Evolutionary conservation across 2,329 filamentous ascomycete genomes (phyloP), one percentile per base, ranked within the genome.

Genomic region (Epichloe aotearoae): DNA sequence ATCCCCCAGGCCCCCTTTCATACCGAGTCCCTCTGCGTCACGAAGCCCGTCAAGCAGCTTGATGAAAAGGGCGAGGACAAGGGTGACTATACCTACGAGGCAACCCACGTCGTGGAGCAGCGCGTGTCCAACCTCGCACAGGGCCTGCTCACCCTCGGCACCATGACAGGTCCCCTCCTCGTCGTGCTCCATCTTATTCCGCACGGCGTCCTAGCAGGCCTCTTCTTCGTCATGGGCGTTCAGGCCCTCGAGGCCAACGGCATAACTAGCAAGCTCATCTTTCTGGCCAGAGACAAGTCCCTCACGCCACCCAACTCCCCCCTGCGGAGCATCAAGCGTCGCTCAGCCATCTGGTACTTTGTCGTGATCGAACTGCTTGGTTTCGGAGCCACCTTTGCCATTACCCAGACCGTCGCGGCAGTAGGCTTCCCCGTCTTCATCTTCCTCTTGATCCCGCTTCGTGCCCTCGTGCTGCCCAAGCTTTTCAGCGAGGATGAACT

Each of bases 1-100:
- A 90, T 91, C 56, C 86, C 86, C 0, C 86, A 91, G 67, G 86
- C 86, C 0, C 86, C 86, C 1, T 90, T 90, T 64, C 86, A 91
- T 64, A 91, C 86, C 10, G 76, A 82, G 41, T 83, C 86, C 0
- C 80, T 91, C 39, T 90, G 86, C 64, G 84, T 89, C 44, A 87
- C 83, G 5, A 70, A 73, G 44, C 64, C 74, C 12, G 63, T 71
- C 23, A 72, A 76, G 50, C 71, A 77, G 26, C 62, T 66, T 10
- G 76, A 82, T 49, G 78, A 80, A 53, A 73, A 70, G 34, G 69
- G 69, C 53, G 66, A 70, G 44, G 70, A 73, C 55, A 83, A 83
- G 58, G 80, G 79, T 50, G 76, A 80, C 51, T 70, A 73, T 57
- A 64, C 65, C 19, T 73, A 73, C 43, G 71, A 73, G 55, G 66